phyloP scores from a whole-genome alignment of 257 asterid genomes.

The Solanum commersonii region DNA sequence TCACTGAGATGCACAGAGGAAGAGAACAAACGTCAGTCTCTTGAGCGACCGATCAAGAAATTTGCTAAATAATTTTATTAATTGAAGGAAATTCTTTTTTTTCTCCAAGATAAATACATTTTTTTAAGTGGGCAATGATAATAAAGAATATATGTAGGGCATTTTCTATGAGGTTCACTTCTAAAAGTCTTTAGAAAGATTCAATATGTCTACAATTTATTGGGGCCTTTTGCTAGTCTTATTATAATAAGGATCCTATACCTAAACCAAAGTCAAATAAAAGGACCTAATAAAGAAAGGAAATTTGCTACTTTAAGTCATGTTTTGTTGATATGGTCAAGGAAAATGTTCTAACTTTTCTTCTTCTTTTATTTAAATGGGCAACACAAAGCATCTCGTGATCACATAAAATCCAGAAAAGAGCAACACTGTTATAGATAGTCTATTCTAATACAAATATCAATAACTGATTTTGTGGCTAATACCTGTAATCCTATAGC shows the following conservation, averaged over 20 bases:
- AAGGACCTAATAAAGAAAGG: neutral
- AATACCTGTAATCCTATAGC: neutral
- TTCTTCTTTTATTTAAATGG: neutral
- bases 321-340: constrained; percentile 2
- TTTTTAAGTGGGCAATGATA: neutral
- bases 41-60: no score
- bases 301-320: constrained; percentile 10
- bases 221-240: neutral
- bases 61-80: no score
- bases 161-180: constrained; percentile 2
- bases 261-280: neutral
- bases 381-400: neutral
- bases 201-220: constrained; percentile 19
- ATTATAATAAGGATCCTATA: constrained; percentile 1
- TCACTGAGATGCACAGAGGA: no score
- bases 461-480: neutral
- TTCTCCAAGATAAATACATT: neutral
- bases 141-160: constrained; percentile 2
- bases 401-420: neutral
- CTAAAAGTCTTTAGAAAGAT: constrained; percentile 22
- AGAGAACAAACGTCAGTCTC: no score
- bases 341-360: neutral
- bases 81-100: neutral
- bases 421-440: no score
- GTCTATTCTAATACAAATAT: neutral